A percentile compares a stretch with the other conserved stretches of the same genome.
These are phyloP conservation scores for Nannochloropsis salina DNA, from an alignment of 108 stramenopile species.

Conservation along the genomic window DNA sequence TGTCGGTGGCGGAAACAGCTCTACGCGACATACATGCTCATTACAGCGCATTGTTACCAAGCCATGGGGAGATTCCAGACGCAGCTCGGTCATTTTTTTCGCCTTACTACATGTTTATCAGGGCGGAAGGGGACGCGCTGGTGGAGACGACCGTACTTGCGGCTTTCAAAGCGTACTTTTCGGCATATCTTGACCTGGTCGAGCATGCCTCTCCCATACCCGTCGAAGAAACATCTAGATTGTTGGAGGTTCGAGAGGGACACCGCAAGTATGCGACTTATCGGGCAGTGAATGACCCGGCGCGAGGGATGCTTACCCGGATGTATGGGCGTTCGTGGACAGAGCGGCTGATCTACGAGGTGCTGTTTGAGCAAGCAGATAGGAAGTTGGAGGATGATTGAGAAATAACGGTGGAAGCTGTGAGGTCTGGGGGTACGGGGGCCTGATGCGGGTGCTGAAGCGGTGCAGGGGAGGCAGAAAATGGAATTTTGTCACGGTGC, in stretches of 20 bases:
- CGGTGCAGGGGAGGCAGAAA: too few species aligned
- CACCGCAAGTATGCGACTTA: background rate
- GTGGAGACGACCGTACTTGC: background rate
- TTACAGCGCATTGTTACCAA: background rate
- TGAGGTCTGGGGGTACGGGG: too few species aligned
- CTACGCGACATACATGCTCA: background rate
- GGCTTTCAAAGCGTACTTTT: background rate
- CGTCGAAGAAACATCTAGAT: background rate
- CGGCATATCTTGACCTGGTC: constrained; percentile 1
- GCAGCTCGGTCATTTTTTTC: background rate
- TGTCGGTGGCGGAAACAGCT: background rate
- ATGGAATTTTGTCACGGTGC: too few species aligned
- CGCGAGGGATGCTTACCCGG: constrained; percentile 43
- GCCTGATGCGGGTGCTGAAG: too few species aligned
- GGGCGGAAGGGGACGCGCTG: background rate
- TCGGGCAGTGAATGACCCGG: constrained; percentile 40
- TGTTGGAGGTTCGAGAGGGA: background rate
- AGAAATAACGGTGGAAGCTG: background rate
- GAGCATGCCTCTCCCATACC: background rate
- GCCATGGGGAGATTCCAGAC: background rate
- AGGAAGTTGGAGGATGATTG: background rate
- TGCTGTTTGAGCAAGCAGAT: constrained; percentile 36
- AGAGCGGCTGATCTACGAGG: constrained; percentile 31
- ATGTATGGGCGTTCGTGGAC: constrained; percentile 45
- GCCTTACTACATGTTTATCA: background rate